Base-by-base conservation (phyloP, 2,329 filamentous ascomycete species). In the Ceratocystis albifundus region DNA sequence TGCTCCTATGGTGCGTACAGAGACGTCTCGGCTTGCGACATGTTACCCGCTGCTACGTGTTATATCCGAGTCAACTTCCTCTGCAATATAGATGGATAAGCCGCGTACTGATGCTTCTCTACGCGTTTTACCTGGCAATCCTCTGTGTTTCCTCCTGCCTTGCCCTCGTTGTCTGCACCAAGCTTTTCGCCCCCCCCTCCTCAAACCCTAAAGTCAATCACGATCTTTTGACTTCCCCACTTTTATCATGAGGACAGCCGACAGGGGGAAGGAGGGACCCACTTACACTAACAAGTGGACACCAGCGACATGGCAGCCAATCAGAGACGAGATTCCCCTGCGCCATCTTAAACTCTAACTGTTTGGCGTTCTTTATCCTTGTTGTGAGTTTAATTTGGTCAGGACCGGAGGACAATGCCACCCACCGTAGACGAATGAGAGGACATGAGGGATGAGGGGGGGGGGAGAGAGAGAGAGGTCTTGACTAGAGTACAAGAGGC, bases 261-360 rank as follows among this genome's bases (percentile, higher is more conserved):
- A 36, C 32, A 36, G 32, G 32, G 2, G 32, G 36, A 36, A 36
- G 8, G 10, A 36, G 36, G 36, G 36, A 36, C 36, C 53, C 53
- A 59, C 53, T 32, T n/a, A 32, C 53, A 36, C 53, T 25, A 17
- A 59, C 17, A 32, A 59, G 53, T 30, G 53, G 53, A 30, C 2
- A 22, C 53, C 10, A 8, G 4, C 7, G 12, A 6, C 3, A 15
- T 17, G 17, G 25, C 15, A 59, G 53, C 53, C 53, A 59, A 59
- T 59, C 53, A 59, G 12, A 4, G n/a, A 30, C 17, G 15, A 36
- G 53, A 59, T 59, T 59, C 53, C 53, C 53, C 53, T 59, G 53
- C 28, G 53, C 28, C 53, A 59, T 59, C 53, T 59, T 59, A 59
- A 59, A 59, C 53, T 59, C 53, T 59, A 59, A 59, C 25, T 32